phyloP scores from a whole-genome alignment of 2,329 filamentous ascomycete genomes.

The Apiospora pterosperma region DNA sequence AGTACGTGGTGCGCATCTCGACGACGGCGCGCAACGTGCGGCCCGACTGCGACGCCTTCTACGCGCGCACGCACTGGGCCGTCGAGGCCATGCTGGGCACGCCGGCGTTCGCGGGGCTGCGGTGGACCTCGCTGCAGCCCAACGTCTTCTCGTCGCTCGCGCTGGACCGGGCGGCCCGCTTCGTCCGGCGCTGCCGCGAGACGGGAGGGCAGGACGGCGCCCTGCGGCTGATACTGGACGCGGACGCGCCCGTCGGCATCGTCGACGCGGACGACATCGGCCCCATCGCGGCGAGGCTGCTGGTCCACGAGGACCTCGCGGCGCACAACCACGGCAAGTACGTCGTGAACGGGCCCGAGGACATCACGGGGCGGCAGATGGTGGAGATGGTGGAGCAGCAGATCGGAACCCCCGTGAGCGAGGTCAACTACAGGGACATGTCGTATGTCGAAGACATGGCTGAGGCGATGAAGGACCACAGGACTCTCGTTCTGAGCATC shows the following conservation, averaged over 20 bases:
- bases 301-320: background rate
- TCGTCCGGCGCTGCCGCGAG: background rate
- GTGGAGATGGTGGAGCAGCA: constrained; percentile 32
- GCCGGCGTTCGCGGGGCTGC: constrained; percentile 30
- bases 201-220: background rate
- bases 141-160: constrained; percentile 18
- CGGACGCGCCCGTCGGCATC: background rate
- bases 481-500: background rate
- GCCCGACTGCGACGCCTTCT: constrained; percentile 31
- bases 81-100: constrained; percentile 34
- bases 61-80: constrained; percentile 36
- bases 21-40: constrained; percentile 33
- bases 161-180: background rate
- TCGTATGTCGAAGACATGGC: background rate
- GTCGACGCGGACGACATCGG: background rate
- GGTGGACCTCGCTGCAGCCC: constrained; percentile 37
- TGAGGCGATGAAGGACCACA: background rate
- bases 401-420: constrained; percentile 15
- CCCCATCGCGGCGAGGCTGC: background rate
- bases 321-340: constrained; percentile 31
- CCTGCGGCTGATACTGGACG: background rate
- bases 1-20: constrained; percentile 40
- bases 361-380: constrained; percentile 32
- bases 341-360: constrained; percentile 35
- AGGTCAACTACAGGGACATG: background rate